Evolutionary conservation across 78 protist species (phyloP).

Genomic region (Blattamonas nauphoetae): DNA sequence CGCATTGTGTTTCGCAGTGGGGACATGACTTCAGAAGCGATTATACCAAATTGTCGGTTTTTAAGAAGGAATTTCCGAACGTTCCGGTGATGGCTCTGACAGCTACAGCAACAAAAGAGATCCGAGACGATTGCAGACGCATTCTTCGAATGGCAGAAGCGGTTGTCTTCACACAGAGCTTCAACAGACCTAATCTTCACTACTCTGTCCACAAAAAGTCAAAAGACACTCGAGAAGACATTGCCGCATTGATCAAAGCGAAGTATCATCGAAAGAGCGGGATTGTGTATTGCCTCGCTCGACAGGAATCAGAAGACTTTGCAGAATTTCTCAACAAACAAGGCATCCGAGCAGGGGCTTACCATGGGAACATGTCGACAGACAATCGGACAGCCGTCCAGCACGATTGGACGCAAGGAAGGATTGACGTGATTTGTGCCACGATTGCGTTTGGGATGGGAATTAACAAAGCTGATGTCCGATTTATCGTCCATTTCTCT

Average conservation of each 20-base stretch:
- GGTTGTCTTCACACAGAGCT: slow-evolving; percentile 5
- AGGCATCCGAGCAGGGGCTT: slow-evolving; percentile 21
- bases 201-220: slow-evolving; percentile 19
- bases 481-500: slow-evolving; percentile 88
- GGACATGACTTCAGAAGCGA: slow-evolving; percentile 90
- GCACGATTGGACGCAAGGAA: slow-evolving; percentile 57
- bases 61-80: slow-evolving; percentile 9
- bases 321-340: slow-evolving; percentile 32
- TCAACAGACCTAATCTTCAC: slow-evolving; percentile 81
- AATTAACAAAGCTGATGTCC: slow-evolving; percentile 87
- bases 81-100: slow-evolving; percentile 66
- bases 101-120: slow-evolving; percentile 73
- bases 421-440: slow-evolving; percentile 64
- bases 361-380: slow-evolving; percentile 65
- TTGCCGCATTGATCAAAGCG: slow-evolving; percentile 5
- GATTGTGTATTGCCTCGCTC: slow-evolving; percentile 79
- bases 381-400: slow-evolving; percentile 48
- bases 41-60: slow-evolving; percentile 41
- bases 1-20: slow-evolving; percentile 95
- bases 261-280: slow-evolving; percentile 56
- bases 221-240: slow-evolving; percentile 18
- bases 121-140: background rate
- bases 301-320: slow-evolving; percentile 60
- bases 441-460: slow-evolving; percentile 98
- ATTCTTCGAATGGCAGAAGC: background rate